These are phyloP conservation scores for Candida hungchunana DNA, from an alignment of 805 yeast genomes.

Conservation along the genomic window DNA sequence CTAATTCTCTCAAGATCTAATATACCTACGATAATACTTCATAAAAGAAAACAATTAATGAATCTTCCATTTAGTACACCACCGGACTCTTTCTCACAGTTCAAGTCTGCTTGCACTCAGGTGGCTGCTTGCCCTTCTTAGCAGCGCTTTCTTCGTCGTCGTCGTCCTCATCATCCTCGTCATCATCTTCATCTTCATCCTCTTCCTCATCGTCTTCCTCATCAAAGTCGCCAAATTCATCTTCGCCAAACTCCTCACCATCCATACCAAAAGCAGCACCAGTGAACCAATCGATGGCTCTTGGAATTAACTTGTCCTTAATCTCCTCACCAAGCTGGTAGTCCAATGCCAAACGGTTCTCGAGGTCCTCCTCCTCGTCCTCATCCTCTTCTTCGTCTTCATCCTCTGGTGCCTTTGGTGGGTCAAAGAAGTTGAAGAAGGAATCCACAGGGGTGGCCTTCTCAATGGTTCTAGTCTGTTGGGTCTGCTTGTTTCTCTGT, in stretches of 20 bases:
- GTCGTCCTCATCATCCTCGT: constrained; percentile 31
- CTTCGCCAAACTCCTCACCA: constrained; percentile 61
- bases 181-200: constrained; percentile 37
- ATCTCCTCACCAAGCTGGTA: constrained; percentile 95
- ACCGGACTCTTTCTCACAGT: neutral
- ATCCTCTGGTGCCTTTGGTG: constrained; percentile 73
- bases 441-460: constrained; percentile 92
- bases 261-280: constrained; percentile 88
- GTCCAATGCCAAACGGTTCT: constrained; percentile 82
- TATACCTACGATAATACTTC: too few species aligned
- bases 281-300: constrained; percentile 98
- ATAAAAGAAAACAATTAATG: neutral
- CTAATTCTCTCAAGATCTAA: too few species aligned
- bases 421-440: constrained; percentile 92
- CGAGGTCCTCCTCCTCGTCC: constrained; percentile 69
- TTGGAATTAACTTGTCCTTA: constrained; percentile 91
- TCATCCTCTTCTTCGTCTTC: constrained; percentile 54
- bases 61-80: neutral
- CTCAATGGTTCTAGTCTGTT: constrained; percentile 93
- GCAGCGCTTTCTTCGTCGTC: constrained; percentile 32
- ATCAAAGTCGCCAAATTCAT: constrained; percentile 34
- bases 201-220: constrained; percentile 37
- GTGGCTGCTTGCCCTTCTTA: constrained; percentile 41
- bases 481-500: constrained; percentile 94
- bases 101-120: constrained; percentile 63